These are phyloP conservation scores for Ophiocordyceps camponoti-saundersi DNA, from an alignment of 2,329 filamentous ascomycete genomes.

Conservation along the genomic window DNA sequence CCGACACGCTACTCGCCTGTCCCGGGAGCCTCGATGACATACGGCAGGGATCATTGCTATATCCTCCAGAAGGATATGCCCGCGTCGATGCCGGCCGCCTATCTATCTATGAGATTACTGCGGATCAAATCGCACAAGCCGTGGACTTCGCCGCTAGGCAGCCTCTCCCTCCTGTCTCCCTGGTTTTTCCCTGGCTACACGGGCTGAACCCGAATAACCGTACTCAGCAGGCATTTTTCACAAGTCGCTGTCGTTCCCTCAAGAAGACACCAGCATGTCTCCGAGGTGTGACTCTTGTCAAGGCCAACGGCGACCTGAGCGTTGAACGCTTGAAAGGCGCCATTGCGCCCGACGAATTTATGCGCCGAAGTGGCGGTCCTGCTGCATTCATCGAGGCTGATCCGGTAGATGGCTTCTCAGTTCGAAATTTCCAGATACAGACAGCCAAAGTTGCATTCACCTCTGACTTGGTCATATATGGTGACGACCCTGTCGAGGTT, in stretches of 20 bases:
- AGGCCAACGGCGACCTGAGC: conserved; percentile 66
- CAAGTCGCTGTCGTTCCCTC: conserved; percentile 53
- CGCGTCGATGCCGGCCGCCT: conserved; percentile 32
- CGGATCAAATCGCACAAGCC: conserved; percentile 50
- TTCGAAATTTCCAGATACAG: conserved; percentile 95
- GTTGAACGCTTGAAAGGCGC: conserved; percentile 71
- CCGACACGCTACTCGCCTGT: conserved; percentile 48
- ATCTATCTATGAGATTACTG: conserved; percentile 56
- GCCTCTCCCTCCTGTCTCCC: conserved; percentile 66
- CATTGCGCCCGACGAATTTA: conserved; percentile 63
- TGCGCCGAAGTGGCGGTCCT: conserved; percentile 29
- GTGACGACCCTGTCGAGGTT: conserved; percentile 46
- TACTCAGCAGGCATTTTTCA: conserved; percentile 80
- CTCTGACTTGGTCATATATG: conserved; percentile 88
- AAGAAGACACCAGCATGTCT: conserved; percentile 56
- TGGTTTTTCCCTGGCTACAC: conserved; percentile 92
- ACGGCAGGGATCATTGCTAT: conserved; percentile 51
- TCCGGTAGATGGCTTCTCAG: conserved; percentile 79
- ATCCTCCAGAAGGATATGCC: conserved; percentile 52
- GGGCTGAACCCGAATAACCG: conserved; percentile 80
- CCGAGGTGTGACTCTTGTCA: conserved; percentile 70
- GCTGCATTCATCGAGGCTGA: conserved; percentile 67
- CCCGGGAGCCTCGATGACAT: conserved; percentile 37
- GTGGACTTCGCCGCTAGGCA: conserved; percentile 62
- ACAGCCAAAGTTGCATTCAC: conserved; percentile 71